Conservation (phyloP, 768 basidiomycete genomes). For the Lenzites betulinus region DNA sequence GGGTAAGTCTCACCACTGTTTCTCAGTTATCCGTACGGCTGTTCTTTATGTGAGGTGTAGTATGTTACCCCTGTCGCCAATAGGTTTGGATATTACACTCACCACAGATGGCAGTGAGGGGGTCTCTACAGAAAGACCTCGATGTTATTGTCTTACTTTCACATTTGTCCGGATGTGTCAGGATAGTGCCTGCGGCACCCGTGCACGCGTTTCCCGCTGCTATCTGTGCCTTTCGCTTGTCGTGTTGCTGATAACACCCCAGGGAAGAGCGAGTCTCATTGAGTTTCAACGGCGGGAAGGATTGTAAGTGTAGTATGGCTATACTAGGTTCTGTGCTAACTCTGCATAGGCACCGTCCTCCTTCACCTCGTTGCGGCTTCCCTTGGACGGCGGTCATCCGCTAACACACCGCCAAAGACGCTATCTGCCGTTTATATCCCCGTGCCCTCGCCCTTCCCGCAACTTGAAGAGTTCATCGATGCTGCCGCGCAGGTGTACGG, state of each 20-base stretch:
- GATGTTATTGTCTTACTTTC: too few species aligned
- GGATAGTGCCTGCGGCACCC: too few species aligned
- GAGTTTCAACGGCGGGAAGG: slow-evolving; percentile 99
- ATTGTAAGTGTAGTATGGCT: slow-evolving; percentile 61
- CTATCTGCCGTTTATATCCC: slow-evolving; percentile 86
- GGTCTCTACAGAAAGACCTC: too few species aligned
- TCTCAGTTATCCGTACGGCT: too few species aligned
- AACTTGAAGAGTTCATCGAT: slow-evolving; percentile 82
- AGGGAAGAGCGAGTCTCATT: slow-evolving; percentile 76
- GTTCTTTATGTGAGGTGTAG: too few species aligned
- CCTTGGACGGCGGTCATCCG: slow-evolving; percentile 49
- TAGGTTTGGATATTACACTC: too few species aligned
- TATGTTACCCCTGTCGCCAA: too few species aligned
- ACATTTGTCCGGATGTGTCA: too few species aligned
- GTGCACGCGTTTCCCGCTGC: too few species aligned
- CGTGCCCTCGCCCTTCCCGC: slow-evolving; percentile 82
- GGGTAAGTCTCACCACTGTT: slow-evolving; percentile 60
- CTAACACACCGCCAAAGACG: slow-evolving; percentile 40
- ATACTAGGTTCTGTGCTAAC: neutral
- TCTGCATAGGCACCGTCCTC: slow-evolving; percentile 81
- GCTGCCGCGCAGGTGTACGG: slow-evolving; percentile 61
- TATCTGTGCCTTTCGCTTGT: too few species aligned
- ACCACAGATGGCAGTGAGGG: too few species aligned
- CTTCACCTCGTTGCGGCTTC: slow-evolving; percentile 84
- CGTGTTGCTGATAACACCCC: neutral